These are phyloP conservation scores for Euphorbia pulcherrima DNA, from an alignment of 345 rosid species.

Conservation along the genomic window DNA sequence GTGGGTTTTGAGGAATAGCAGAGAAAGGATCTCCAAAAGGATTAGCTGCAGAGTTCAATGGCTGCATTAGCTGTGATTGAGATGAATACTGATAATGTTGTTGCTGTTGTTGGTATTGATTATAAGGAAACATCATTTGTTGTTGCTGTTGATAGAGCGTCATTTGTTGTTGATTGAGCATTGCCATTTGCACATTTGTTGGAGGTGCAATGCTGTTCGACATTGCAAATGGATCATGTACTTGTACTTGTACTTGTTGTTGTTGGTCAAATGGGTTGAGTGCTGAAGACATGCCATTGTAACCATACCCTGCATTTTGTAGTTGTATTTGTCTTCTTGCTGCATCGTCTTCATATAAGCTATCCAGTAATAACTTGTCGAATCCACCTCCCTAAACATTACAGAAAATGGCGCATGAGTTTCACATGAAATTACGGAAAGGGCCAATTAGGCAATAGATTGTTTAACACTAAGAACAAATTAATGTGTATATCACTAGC, in stretches of 20 bases:
- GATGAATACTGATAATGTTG: constrained; percentile 28
- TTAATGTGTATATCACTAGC: too few species aligned
- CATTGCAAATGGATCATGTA: constrained; percentile 61
- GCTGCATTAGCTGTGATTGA: constrained; percentile 31
- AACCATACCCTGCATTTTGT: constrained; percentile 74
- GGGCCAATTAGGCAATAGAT: too few species aligned
- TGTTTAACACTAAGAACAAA: too few species aligned
- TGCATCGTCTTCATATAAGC: constrained; percentile 79
- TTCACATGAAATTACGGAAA: too few species aligned
- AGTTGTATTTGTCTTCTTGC: constrained; percentile 73
- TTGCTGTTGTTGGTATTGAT: constrained; percentile 11
- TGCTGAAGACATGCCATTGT: constrained; percentile 30
- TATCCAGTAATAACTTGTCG: constrained; percentile 74
- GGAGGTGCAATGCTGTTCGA: constrained; percentile 72
- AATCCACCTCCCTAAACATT: constrained; percentile 97
- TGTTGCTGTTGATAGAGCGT: constrained; percentile 35
- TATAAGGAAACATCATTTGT: constrained; percentile 37
- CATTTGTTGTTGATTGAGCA: constrained; percentile 53
- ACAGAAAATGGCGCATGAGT: too few species aligned
- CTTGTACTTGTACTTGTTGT: not conserved
- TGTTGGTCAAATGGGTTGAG: constrained; percentile 56
- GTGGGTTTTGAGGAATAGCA: constrained; percentile 32
- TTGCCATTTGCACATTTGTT: constrained; percentile 75
- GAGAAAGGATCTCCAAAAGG: constrained; percentile 73
- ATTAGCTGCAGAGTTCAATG: constrained; percentile 36